Evolutionary conservation across 805 yeast species (phyloP), one percentile per base, ranked within the genome.

Genomic region (Jamesozyma gamospora): DNA sequence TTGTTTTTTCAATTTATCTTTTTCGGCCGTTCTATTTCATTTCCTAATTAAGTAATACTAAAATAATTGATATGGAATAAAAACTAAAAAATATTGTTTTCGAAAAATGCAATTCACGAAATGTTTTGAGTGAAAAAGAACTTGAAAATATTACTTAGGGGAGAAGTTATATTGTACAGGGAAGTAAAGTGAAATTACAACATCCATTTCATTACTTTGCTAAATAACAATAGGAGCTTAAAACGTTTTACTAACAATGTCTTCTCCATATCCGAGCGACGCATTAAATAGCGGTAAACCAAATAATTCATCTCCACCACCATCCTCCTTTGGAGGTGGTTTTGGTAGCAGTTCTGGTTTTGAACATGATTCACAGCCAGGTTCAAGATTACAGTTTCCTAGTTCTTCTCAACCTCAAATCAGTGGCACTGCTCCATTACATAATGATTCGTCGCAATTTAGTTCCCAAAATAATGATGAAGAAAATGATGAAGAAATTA

Each of bases 301-400:
- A 9, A 43, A 52, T 3, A 46, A 47, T 37, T 52, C 55, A 7
- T 52, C 62, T 6, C 55, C 59, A 3, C 60, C 57, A 28, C 56
- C 57, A 11, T 56, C 62, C 4, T 57, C 61, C 4, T 35, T 52
- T 30, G 60, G 57, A 16, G 55, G 46, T 12, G 52, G 51, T 4
- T 55, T 50, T 41, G 61, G 56, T 11, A 55, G 58, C 31, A 55
- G 56, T 43, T 49, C 52, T 30, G 53, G 48, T 7, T 44, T 52
- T 27, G 58, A 55, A 12, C 45, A 51, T 27, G 60, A 52, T 28
- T 51, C 57, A 13, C 51, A 53, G 35, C 24, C 43, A 25, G 50
- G 51, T 21, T 49, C 56, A 3, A 52, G 59, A 34, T 19, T 46
- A n/a, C 55, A 54, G 19, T 54, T 54, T 29, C 59, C 59, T 18